These are phyloP conservation scores for Phytopythium helicoides DNA, from an alignment of 352 stramenopile species.

Conservation along the genomic window DNA sequence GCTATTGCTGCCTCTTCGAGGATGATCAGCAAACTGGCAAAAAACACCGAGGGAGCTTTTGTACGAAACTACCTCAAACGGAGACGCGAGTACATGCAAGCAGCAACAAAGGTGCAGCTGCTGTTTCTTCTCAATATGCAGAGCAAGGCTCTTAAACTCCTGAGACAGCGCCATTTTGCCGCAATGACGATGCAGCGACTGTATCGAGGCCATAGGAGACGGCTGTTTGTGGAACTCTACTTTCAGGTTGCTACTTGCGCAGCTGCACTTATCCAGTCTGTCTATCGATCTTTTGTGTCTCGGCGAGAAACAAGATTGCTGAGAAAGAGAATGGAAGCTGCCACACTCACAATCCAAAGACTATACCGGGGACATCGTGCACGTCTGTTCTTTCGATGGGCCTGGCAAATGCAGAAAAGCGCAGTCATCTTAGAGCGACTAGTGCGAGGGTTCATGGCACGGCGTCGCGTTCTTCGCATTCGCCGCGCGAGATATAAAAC, in stretches of 20 bases:
- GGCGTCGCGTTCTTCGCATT: conserved; percentile 38
- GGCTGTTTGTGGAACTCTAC: conserved; percentile 48
- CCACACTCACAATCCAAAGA: conserved; percentile 40
- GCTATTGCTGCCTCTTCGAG: conserved; percentile 6
- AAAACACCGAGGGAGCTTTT: conserved; percentile 59
- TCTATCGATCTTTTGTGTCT: conserved; percentile 55
- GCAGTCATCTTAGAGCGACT: conserved; percentile 51
- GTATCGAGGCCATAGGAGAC: conserved; percentile 47
- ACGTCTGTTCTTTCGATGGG: conserved; percentile 37
- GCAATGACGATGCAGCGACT: conserved; percentile 58
- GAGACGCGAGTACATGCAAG: conserved; percentile 34
- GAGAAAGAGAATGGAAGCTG: conserved; percentile 18
- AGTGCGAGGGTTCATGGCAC: conserved; percentile 55
- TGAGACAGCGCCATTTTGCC: conserved; percentile 36
- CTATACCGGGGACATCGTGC: conserved; percentile 53
- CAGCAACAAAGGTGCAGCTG: conserved; percentile 56
- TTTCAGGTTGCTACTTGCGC: conserved; percentile 52
- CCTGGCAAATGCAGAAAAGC: conserved; percentile 36
- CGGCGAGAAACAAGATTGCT: conserved; percentile 33
- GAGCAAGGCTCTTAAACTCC: conserved; percentile 36
- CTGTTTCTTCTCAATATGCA: conserved; percentile 44
- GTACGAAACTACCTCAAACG: conserved; percentile 61
- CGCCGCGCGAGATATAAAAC: conserved; percentile 39
- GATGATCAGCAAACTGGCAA: conserved; percentile 33
- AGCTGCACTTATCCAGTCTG: conserved; percentile 58